Evolutionary conservation across 2,329 filamentous ascomycete species (phyloP).

Genomic region (Catunica adiposa): DNA sequence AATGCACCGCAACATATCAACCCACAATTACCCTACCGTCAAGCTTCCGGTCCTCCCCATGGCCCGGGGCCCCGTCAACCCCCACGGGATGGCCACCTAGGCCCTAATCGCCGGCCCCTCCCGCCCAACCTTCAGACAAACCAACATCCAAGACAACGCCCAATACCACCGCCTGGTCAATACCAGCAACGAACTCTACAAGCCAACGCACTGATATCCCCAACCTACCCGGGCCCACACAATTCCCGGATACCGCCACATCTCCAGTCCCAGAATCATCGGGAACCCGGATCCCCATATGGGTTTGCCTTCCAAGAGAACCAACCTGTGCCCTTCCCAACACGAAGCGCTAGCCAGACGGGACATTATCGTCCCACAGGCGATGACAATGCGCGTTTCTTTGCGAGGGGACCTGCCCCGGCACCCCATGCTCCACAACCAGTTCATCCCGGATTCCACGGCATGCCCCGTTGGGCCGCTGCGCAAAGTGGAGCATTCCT

Average conservation of each 20-base stretch:
- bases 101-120: background rate
- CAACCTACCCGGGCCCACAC: background rate
- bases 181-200: background rate
- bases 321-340: background rate
- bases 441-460: conserved; percentile 6
- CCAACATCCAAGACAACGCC: conserved; percentile 4
- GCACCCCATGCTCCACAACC: conserved; percentile 12
- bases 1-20: background rate
- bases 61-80: background rate
- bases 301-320: background rate
- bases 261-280: background rate
- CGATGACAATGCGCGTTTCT: background rate
- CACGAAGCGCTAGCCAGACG: background rate
- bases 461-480: conserved; percentile 13
- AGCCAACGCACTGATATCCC: background rate
- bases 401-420: conserved; percentile 9
- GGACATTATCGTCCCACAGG: background rate
- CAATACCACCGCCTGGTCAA: background rate
- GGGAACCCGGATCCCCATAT: conserved; percentile 5
- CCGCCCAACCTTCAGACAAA: background rate
- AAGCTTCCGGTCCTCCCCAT: background rate
- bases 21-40: background rate
- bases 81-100: background rate
- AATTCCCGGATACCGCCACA: background rate
- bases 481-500: conserved; percentile 9